These are phyloP conservation scores for Alternaria sp. DNA, from an alignment of 2,329 filamentous ascomycete genomes.

Conservation along the genomic window DNA sequence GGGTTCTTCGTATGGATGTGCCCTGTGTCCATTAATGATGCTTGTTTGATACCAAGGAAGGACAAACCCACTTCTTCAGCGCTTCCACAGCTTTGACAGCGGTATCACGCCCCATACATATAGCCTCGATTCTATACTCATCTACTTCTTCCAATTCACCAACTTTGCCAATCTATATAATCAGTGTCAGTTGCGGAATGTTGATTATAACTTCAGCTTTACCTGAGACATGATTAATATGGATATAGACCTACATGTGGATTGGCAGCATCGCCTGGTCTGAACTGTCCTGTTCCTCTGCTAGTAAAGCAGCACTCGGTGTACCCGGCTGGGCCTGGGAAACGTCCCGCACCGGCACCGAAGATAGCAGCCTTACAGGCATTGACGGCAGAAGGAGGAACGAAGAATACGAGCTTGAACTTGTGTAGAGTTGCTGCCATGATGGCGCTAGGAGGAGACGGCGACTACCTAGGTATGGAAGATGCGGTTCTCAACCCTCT, in stretches of 20 bases:
- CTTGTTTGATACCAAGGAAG: background rate
- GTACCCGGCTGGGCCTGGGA: constrained; percentile 54
- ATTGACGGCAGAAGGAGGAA: constrained; percentile 49
- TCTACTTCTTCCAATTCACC: constrained; percentile 67
- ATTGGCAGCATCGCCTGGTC: constrained; percentile 68
- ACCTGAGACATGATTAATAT: background rate
- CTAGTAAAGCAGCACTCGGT: constrained; percentile 55
- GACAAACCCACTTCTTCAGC: constrained; percentile 64
- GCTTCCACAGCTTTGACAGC: constrained; percentile 67
- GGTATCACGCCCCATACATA: constrained; percentile 68
- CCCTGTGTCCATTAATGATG: constrained; percentile 34
- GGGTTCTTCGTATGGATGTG: constrained; percentile 58
- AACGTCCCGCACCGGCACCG: constrained; percentile 55
- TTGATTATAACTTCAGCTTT: background rate
- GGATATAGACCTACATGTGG: constrained; percentile 55
- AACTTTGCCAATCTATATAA: constrained; percentile 61
- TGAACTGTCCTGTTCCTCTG: constrained; percentile 71
- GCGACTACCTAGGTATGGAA: too few relatives aligned
- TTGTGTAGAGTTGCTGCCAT: constrained; percentile 25
- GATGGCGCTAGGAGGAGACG: background rate
- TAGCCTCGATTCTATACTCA: constrained; percentile 70
- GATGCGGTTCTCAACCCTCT: too few relatives aligned
- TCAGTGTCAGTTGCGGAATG: background rate
- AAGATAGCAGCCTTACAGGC: constrained; percentile 58
- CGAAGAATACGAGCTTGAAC: constrained; percentile 59